Conservation (phyloP, 169 alveolate species). For the Plasmodium fragile region DNA sequence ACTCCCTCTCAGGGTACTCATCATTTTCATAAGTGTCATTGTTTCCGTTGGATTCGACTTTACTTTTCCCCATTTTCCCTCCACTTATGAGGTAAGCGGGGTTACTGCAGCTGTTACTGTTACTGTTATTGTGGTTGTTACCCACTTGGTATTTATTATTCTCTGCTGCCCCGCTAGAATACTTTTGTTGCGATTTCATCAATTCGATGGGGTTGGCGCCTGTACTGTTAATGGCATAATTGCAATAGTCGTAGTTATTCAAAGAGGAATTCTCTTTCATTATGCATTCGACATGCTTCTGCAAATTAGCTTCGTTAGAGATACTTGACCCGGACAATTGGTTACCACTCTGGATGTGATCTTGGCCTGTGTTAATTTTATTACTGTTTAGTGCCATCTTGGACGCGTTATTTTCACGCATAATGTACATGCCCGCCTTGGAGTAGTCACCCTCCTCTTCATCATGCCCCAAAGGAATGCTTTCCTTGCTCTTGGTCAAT, state of each 20-base stretch:
- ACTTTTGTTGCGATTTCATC: neutral
- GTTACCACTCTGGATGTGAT: neutral
- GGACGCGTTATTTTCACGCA: neutral
- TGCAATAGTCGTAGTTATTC: slow-evolving; percentile 3
- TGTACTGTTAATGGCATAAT: neutral
- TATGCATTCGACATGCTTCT: neutral
- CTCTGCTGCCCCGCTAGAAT: neutral
- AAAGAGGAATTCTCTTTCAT: neutral
- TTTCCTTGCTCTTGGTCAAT: neutral
- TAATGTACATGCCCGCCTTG: neutral
- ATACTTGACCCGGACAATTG: neutral
- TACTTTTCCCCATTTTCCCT: neutral
- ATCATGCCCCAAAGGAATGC: neutral
- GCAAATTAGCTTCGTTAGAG: neutral
- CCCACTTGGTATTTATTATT: neutral
- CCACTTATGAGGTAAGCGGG: neutral
- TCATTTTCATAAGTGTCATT: neutral
- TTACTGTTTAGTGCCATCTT: neutral
- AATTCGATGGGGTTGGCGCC: neutral
- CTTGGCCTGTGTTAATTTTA: neutral
- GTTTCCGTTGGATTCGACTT: neutral
- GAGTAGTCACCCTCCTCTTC: neutral
- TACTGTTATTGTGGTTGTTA: neutral
- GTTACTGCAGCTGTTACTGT: neutral
- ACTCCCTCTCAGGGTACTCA: neutral